Evolutionary conservation across 2,329 filamentous ascomycete species (phyloP).

Genomic region (Pestalotiopsis sp.): DNA sequence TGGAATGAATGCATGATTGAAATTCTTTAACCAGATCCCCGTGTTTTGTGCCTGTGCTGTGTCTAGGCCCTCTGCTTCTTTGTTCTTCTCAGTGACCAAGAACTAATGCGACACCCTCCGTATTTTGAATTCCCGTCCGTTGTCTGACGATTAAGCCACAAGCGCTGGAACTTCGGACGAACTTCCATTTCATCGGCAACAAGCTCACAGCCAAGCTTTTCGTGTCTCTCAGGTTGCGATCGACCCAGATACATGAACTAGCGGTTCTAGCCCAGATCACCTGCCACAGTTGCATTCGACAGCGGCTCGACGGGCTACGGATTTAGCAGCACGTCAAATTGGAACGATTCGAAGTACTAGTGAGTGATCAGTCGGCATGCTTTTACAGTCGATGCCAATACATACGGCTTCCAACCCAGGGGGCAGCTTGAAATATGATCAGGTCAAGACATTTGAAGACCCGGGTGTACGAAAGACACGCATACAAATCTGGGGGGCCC

Average conservation of each 20-base stretch:
- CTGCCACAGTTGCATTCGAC: not conserved
- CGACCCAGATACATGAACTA: not conserved
- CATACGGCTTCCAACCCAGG: too few relatives aligned
- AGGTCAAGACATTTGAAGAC: too few relatives aligned
- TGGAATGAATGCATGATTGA: not conserved
- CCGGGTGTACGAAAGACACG: too few relatives aligned
- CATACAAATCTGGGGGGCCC: too few relatives aligned
- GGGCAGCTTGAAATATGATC: too few relatives aligned
- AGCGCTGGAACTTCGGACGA: conserved; percentile 3
- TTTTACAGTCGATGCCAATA: too few relatives aligned
- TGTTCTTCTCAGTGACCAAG: not conserved
- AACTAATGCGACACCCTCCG: not conserved
- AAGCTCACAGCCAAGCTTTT: conserved; percentile 7
- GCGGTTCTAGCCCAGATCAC: not conserved
- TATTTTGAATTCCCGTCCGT: not conserved
- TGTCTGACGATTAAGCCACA: not conserved
- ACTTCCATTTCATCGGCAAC: not conserved
- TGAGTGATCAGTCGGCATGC: too few relatives aligned
- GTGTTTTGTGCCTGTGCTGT: not conserved
- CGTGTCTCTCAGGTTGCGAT: conserved; percentile 4
- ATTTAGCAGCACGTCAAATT: not conserved
- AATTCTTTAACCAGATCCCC: not conserved
- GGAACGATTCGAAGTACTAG: not conserved
- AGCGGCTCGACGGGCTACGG: not conserved
- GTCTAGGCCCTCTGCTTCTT: not conserved